Evolutionary conservation across 257 asterid species (phyloP).

Genomic region (Anisodus acutangulus): DNA sequence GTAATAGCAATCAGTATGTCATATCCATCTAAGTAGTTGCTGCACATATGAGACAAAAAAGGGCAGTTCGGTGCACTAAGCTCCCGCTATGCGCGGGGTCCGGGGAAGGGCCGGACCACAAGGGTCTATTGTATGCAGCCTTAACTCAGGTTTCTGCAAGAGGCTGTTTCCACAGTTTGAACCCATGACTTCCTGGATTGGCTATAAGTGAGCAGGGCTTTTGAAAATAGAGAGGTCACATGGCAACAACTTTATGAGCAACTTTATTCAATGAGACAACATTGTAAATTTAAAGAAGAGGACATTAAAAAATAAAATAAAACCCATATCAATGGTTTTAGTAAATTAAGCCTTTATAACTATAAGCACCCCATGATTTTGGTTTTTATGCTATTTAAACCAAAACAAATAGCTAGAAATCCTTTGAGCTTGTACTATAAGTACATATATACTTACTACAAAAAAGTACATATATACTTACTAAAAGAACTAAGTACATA

Average conservation of each 20-base stretch:
- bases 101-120: too few species aligned
- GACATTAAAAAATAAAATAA: background rate
- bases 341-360: background rate
- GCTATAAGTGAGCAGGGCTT: too few species aligned
- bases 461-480: background rate
- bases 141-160: too few species aligned
- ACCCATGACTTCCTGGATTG: too few species aligned
- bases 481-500: background rate
- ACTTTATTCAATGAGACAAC: background rate
- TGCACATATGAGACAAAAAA: background rate
- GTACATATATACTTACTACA: background rate
- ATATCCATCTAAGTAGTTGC: conserved; percentile 6
- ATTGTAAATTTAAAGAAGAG: background rate
- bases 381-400: conserved; percentile 5
- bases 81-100: too few species aligned
- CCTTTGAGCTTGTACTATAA: background rate
- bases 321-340: background rate
- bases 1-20: conserved; percentile 1
- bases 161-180: too few species aligned
- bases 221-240: too few species aligned
- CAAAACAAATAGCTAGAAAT: background rate
- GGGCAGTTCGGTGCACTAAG: too few species aligned
- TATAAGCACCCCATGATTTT: background rate
- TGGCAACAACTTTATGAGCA: too few species aligned
- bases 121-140: too few species aligned